These are phyloP conservation scores for Diaporthe aspalathi DNA, from an alignment of 2,329 filamentous ascomycete genomes.

Conservation along the genomic window DNA sequence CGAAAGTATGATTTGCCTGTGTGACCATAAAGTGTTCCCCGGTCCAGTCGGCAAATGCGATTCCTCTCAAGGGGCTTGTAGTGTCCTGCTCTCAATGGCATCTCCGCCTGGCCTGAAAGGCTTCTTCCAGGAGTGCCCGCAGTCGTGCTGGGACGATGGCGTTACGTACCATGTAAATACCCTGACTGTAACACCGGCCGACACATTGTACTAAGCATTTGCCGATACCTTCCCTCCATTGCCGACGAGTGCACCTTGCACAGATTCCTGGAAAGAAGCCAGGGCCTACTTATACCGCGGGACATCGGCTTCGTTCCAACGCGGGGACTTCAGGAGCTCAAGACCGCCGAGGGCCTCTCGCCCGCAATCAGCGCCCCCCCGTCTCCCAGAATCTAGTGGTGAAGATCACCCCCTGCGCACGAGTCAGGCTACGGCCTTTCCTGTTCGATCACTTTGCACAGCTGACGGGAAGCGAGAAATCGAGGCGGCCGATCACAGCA, in stretches of 20 bases:
- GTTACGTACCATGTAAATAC: background rate
- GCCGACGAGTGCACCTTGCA: background rate
- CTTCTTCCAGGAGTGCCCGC: background rate
- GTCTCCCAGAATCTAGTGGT: background rate
- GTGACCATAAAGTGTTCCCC: background rate
- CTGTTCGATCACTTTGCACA: background rate
- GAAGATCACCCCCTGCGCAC: constrained; percentile 6
- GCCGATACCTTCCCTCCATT: background rate
- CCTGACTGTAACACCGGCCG: background rate
- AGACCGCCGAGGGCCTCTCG: constrained; percentile 2
- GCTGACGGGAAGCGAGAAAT: constrained; percentile 13
- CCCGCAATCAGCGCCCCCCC: background rate
- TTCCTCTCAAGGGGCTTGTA: too few species aligned
- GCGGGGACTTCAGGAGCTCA: too few species aligned
- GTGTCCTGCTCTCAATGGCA: too few species aligned
- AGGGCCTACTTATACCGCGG: background rate
- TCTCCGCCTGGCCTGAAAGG: background rate
- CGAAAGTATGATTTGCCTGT: background rate
- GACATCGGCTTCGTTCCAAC: background rate
- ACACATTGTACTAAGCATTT: background rate
- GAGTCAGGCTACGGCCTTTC: background rate
- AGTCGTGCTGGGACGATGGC: too few species aligned
- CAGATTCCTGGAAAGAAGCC: background rate
- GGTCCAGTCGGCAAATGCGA: too few species aligned
- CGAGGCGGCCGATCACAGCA: background rate